These are phyloP conservation scores for Tulasnella sp. DNA, from an alignment of 768 basidiomycete genomes.

Conservation along the genomic window DNA sequence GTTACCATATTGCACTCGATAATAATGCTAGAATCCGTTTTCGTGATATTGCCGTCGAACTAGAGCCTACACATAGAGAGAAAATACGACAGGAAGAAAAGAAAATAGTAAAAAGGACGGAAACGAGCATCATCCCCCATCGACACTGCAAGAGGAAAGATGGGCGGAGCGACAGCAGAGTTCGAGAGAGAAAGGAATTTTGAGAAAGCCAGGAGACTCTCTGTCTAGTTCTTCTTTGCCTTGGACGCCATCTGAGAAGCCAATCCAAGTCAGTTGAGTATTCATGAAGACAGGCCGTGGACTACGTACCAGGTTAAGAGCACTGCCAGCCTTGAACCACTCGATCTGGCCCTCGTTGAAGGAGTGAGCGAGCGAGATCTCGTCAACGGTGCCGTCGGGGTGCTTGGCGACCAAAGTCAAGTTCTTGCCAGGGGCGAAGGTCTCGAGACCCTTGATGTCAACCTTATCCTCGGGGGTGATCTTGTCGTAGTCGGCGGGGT, in stretches of 20 bases:
- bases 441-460: constrained; percentile 79
- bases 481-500: constrained; percentile 93
- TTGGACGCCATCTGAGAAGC: constrained; percentile 54
- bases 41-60: not conserved
- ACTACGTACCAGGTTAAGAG: constrained; percentile 64
- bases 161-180: not conserved
- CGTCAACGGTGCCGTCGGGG: constrained; percentile 64
- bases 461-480: constrained; percentile 79
- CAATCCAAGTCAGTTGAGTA: not conserved
- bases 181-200: constrained; percentile 7
- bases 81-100: not conserved
- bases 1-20: not conserved
- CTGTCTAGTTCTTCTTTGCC: constrained; percentile 37
- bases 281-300: not conserved
- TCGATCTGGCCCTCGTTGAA: constrained; percentile 97
- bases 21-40: constrained; percentile 7
- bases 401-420: constrained; percentile 78
- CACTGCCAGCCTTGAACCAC: constrained; percentile 98
- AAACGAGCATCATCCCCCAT: not conserved
- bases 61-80: constrained; percentile 4
- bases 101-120: not conserved
- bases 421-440: constrained; percentile 87
- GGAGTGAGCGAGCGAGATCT: constrained; percentile 76
- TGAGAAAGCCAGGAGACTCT: not conserved
- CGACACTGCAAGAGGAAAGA: not conserved